A percentile compares a stretch with the other conserved stretches of the same genome.
These are phyloP conservation scores for Tolypocladium tropicale DNA, from an alignment of 2,329 filamentous ascomycete genomes.

Conservation along the genomic window DNA sequence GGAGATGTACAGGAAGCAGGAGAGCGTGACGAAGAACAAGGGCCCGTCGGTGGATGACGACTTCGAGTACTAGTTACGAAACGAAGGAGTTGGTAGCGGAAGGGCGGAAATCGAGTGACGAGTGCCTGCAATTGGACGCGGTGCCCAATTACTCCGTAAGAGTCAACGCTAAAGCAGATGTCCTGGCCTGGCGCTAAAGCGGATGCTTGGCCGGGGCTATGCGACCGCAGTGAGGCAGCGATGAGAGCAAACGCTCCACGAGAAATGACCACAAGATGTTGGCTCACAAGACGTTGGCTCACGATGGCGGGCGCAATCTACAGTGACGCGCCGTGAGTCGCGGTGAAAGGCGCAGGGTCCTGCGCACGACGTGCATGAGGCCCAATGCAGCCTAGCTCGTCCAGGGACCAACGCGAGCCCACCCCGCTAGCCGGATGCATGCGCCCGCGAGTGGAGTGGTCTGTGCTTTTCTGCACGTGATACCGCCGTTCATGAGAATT, in stretches of 20 bases:
- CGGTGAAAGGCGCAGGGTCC: neutral
- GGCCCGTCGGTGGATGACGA: slow-evolving; percentile 86
- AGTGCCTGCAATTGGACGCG: neutral
- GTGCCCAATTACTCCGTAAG: no score
- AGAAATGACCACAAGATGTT: neutral
- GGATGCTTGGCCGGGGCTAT: no score
- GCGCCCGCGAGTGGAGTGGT: neutral
- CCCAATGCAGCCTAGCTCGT: neutral
- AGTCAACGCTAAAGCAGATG: neutral
- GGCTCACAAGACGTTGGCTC: neutral
- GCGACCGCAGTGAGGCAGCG: no score
- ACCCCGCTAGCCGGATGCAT: neutral
- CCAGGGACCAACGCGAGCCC: neutral
- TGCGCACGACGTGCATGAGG: neutral
- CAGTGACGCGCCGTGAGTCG: neutral
- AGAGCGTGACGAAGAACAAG: slow-evolving; percentile 79
- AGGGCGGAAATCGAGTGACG: no score
- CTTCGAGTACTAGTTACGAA: slow-evolving; percentile 95
- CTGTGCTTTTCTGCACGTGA: neutral
- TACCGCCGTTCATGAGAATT: neutral
- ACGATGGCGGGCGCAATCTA: neutral
- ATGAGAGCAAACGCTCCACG: neutral
- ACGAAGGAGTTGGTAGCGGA: no score
- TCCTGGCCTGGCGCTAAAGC: no score
- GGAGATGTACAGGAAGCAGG: slow-evolving; percentile 95